phyloP scores from a whole-genome alignment of 805 yeast genomes.

The Scheffersomyces amazonensis region DNA sequence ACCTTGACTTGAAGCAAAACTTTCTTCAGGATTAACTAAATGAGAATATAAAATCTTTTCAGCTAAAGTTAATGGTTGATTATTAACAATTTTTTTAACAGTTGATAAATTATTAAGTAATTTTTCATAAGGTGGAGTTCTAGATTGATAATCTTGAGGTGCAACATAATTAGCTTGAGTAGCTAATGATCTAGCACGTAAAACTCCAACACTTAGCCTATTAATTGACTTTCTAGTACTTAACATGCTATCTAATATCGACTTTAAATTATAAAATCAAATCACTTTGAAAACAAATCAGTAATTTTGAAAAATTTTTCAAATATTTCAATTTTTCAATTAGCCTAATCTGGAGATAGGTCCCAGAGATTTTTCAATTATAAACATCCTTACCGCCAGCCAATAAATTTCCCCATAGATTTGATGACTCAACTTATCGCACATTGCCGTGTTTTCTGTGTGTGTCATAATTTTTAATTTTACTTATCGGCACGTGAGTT shows the following conservation, averaged over 20 bases:
- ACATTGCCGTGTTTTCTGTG: no score
- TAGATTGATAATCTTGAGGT: conserved; percentile 60
- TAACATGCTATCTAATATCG: no score
- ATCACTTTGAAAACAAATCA: not conserved
- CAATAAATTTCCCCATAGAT: conserved; percentile 4
- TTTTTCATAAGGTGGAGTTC: conserved; percentile 88
- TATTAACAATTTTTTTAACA: conserved; percentile 63
- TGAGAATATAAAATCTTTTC: conserved; percentile 95
- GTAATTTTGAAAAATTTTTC: not conserved
- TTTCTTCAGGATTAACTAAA: conserved; percentile 81
- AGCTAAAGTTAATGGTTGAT: conserved; percentile 83
- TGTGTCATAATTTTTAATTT: no score
- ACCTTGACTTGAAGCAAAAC: conserved; percentile 51
- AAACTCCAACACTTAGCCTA: not conserved
- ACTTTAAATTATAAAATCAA: not conserved
- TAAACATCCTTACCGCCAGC: conserved; percentile 1
- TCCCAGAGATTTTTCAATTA: no score
- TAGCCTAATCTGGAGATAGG: no score
- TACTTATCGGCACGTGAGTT: not conserved
- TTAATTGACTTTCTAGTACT: conserved; percentile 4
- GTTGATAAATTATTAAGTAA: conserved; percentile 58
- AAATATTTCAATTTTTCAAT: not conserved
- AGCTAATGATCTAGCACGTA: conserved; percentile 20
- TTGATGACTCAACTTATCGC: conserved; percentile 3
- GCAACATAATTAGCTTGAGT: conserved; percentile 33